Conservation (phyloP, 2,329 filamentous ascomycete species). For the Neophaeococcomyces aloes region DNA sequence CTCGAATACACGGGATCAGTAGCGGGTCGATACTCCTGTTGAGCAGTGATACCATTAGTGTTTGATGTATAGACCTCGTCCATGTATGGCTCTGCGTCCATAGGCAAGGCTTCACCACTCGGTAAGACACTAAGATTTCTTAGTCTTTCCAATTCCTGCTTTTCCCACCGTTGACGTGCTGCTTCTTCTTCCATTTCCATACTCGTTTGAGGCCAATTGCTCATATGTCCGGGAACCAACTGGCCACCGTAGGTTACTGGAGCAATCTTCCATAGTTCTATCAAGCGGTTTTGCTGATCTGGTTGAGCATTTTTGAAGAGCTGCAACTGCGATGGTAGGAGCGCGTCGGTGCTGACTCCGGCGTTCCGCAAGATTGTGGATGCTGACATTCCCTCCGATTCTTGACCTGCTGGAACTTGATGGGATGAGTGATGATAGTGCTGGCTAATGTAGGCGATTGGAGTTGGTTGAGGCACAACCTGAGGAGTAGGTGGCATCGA, state of each 20-base stretch:
- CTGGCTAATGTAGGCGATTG: slow-evolving; percentile 64
- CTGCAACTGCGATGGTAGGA: slow-evolving; percentile 65
- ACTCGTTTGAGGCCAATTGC: slow-evolving; percentile 47
- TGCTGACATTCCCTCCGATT: slow-evolving; percentile 42
- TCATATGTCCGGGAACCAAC: slow-evolving; percentile 46
- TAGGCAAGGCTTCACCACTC: slow-evolving; percentile 23
- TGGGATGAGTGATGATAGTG: slow-evolving; percentile 79
- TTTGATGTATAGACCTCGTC: slow-evolving; percentile 63
- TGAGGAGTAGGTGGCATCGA: slow-evolving; percentile 23
- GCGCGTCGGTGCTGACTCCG: slow-evolving; percentile 56
- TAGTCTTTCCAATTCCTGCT: slow-evolving; percentile 29
- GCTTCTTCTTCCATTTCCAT: slow-evolving; percentile 45
- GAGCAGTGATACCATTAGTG: slow-evolving; percentile 46
- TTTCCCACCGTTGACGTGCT: slow-evolving; percentile 51
- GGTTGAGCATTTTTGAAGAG: slow-evolving; percentile 67
- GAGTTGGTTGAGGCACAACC: slow-evolving; percentile 26
- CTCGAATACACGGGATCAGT: slow-evolving; percentile 33
- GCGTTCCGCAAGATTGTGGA: slow-evolving; percentile 37
- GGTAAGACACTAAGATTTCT: slow-evolving; percentile 34
- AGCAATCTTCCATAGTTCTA: slow-evolving; percentile 78
- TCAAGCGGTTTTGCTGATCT: slow-evolving; percentile 60
- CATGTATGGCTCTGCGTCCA: slow-evolving; percentile 73
- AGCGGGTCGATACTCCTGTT: slow-evolving; percentile 26
- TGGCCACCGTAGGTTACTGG: slow-evolving; percentile 54
- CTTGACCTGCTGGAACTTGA: slow-evolving; percentile 34